Evolutionary conservation across 176 grass and related monocot genomes (phyloP).

Genomic region (Cymbopogon citratus): DNA sequence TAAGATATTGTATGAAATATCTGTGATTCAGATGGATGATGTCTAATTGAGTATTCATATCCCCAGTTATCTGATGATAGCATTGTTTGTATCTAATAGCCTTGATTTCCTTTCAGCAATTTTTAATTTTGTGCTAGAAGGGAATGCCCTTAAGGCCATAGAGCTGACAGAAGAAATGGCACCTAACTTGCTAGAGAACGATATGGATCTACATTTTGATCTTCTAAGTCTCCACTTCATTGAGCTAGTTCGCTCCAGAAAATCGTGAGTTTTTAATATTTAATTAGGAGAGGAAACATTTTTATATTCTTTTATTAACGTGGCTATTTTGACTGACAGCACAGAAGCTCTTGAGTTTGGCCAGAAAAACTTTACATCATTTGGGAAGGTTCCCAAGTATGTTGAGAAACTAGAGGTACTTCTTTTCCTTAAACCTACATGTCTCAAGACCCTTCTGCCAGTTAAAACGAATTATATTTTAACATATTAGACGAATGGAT

Average conservation of each 20-base stretch:
- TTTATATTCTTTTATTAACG: conserved; percentile 26
- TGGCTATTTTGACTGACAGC: conserved; percentile 56
- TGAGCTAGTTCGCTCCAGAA: conserved; percentile 65
- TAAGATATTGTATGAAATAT: background rate
- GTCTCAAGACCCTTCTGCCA: background rate
- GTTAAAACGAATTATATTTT: background rate
- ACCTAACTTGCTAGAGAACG: conserved; percentile 67
- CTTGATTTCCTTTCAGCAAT: conserved; percentile 55
- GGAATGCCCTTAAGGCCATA: conserved; percentile 81
- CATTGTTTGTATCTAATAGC: conserved; percentile 19
- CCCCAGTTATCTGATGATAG: background rate
- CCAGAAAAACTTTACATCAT: conserved; percentile 67
- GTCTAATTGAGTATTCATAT: background rate
- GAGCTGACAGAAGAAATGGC: conserved; percentile 83
- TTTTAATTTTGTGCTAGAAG: conserved; percentile 69
- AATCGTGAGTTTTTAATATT: conserved; percentile 47
- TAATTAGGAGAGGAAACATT: conserved; percentile 10
- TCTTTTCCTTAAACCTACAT: background rate
- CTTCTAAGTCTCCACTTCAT: conserved; percentile 94
- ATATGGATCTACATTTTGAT: conserved; percentile 92
- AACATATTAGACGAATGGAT: background rate
- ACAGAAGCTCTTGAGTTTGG: conserved; percentile 91
- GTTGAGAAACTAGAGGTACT: conserved; percentile 67
- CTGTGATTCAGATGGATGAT: background rate
- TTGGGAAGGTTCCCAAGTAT: conserved; percentile 76